A percentile compares a stretch with the other conserved stretches of the same genome.
Evolutionary conservation across 1,284 basidiomycete genomes (phyloP).

Genomic region (Ustilago cynodontis): DNA sequence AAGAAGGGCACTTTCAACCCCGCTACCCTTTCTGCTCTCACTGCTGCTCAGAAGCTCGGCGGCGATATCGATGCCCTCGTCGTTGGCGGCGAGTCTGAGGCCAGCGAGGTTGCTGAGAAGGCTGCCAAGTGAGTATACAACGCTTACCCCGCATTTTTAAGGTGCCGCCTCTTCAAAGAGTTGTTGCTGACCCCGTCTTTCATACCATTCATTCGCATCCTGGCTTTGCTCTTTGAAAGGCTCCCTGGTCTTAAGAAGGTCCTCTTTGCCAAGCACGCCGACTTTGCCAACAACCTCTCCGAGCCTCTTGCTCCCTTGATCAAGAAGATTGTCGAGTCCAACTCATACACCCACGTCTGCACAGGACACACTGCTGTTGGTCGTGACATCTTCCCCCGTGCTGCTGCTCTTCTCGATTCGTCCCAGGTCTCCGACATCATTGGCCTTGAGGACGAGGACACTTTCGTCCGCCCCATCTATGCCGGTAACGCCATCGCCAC

Average conservation of each 20-base stretch:
- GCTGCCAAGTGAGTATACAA: constrained; percentile 79
- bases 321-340: constrained; percentile 72
- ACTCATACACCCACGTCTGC: constrained; percentile 84
- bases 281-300: constrained; percentile 71
- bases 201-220: background rate
- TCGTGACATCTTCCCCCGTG: constrained; percentile 83
- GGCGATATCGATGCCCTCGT: constrained; percentile 91
- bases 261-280: constrained; percentile 71
- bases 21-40: constrained; percentile 87
- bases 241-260: constrained; percentile 73
- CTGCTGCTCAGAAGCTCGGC: constrained; percentile 83
- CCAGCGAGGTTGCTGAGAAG: constrained; percentile 79
- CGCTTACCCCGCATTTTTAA: background rate
- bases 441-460: constrained; percentile 81
- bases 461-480: constrained; percentile 94
- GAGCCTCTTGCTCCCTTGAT: constrained; percentile 74
- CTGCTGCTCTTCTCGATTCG: constrained; percentile 84
- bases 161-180: background rate
- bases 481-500: constrained; percentile 98
- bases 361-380: constrained; percentile 81
- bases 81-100: constrained; percentile 80
- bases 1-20: constrained; percentile 84
- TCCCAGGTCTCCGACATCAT: constrained; percentile 87
- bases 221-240: constrained; percentile 61
- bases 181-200: background rate